A percentile compares a stretch with the other conserved stretches of the same genome.
Conservation (phyloP, 2,329 filamentous ascomycete species). For the Fusarium multiceps region DNA sequence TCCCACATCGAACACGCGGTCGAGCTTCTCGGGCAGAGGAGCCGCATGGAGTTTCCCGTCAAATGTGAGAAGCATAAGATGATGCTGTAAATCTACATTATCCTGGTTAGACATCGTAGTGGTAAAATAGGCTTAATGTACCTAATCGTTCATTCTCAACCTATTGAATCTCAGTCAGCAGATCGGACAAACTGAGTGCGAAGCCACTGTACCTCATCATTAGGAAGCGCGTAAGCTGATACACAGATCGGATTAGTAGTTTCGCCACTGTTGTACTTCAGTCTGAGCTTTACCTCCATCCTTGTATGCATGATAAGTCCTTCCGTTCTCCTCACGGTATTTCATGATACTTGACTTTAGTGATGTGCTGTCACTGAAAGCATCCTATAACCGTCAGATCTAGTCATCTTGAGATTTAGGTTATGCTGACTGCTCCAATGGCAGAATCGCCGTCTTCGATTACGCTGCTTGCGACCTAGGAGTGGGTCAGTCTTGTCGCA, state of each 20-base stretch:
- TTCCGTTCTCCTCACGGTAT: neutral
- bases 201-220: conserved; percentile 17
- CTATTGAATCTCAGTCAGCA: neutral
- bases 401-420: accelerated
- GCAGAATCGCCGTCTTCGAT: neutral
- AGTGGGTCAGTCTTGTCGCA: neutral
- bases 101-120: no score
- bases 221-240: conserved; percentile 23
- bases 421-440: neutral
- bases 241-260: neutral
- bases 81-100: conserved; percentile 4
- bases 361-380: neutral
- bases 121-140: neutral
- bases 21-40: neutral
- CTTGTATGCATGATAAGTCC: conserved; percentile 15
- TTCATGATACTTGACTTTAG: neutral
- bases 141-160: conserved; percentile 28
- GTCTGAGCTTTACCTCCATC: neutral
- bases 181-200: neutral
- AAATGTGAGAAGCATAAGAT: conserved; percentile 26
- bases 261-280: neutral
- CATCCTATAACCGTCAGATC: neutral
- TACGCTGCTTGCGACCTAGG: neutral
- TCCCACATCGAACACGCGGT: conserved; percentile 18
- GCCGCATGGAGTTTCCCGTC: conserved; percentile 10